Evolutionary conservation across 306 rosid genomes (phyloP).

Genomic region (Gynostemma pentaphyllum): DNA sequence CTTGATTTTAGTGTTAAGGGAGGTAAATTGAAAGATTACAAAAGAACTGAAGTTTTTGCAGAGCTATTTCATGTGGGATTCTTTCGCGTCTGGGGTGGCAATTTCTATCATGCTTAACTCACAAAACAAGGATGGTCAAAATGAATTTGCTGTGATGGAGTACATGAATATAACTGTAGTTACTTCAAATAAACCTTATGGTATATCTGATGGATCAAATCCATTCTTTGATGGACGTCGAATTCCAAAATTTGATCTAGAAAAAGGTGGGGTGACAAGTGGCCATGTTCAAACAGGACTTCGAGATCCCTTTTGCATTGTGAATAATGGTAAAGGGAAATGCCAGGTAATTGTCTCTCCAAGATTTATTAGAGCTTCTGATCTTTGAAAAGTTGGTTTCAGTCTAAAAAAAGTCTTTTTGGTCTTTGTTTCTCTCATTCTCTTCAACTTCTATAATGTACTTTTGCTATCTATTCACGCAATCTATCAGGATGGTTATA

Average conservation of each 20-base stretch:
- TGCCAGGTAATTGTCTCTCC: slow-evolving; percentile 43
- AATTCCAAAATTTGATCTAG: slow-evolving; percentile 49
- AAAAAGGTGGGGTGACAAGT: slow-evolving; percentile 69
- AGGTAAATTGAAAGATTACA: slow-evolving; percentile 12
- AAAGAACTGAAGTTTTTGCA: slow-evolving; percentile 18
- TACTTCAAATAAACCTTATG: slow-evolving; percentile 86
- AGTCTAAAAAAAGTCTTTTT: background rate
- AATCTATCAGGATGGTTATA: slow-evolving; percentile 76
- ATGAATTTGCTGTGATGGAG: slow-evolving; percentile 80
- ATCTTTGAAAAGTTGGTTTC: too few species aligned
- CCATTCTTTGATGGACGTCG: slow-evolving; percentile 50
- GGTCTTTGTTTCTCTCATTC: background rate
- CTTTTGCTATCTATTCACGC: background rate
- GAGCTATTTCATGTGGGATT: slow-evolving; percentile 95
- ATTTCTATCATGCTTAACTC: slow-evolving; percentile 63
- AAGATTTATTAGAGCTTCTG: background rate
- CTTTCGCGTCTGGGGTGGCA: slow-evolving; percentile 74
- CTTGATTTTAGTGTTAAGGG: slow-evolving; percentile 6
- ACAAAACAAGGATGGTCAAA: slow-evolving; percentile 32
- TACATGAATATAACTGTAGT: slow-evolving; percentile 77
- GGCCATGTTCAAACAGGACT: slow-evolving; percentile 85
- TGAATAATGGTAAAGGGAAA: slow-evolving; percentile 58
- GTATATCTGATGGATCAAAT: slow-evolving; percentile 67
- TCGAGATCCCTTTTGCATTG: slow-evolving; percentile 67
- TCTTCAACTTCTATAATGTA: background rate